Base-by-base conservation (phyloP, 163 green algal genomes). In the Coccomyxa subellipsoidea region DNA sequence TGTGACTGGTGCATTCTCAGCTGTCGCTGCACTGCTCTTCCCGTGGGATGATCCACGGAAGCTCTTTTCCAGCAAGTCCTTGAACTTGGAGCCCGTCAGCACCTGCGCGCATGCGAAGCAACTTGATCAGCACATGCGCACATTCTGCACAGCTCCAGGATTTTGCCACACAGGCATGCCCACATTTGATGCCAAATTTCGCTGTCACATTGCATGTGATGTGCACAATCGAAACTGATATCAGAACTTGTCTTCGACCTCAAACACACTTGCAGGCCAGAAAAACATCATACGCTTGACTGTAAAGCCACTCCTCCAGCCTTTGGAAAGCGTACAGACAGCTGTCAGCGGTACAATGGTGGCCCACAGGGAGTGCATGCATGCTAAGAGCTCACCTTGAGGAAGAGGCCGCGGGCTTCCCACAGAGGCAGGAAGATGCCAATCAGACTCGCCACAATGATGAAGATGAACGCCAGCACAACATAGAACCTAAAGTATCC, bases 341-440 rank as follows among this genome's bases (percentile, higher is more conserved):
- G 21, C 47, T 27, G 4, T 8, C 47, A 59, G 2, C 47, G 15
- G 23, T 12, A 18, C 8, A 8, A 59, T 59, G 5, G 15, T 27
- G 4, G 21, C 21, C 15, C 47, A 23, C 23, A 12, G 4, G 1
- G 4, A 59, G 47, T 27, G 47, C 15, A 59, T 79, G 66, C 66
- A 39, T 83, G n/a, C n/a, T n/a, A n/a, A n/a, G n/a, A n/a, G 10
- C 77, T 78, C 5, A 53, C 80, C 80, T n/a, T 75, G 77, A 29
- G 59, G 35, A 82, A 34, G 27, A 76, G 12, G 4, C 34, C 85
- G 38, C 87, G 85, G 8, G 89, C 89, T 82, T 97, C 94, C 76
- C 87, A 96, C 66, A 97, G 80, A 18, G 94, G 94, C 84, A 97
- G 80, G 31, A 94, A 76, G 75, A 96, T 92, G 84, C 90, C 93